Conservation (phyloP, 2,329 filamentous ascomycete genomes). For the Scopulariopsis brevicaulis region DNA sequence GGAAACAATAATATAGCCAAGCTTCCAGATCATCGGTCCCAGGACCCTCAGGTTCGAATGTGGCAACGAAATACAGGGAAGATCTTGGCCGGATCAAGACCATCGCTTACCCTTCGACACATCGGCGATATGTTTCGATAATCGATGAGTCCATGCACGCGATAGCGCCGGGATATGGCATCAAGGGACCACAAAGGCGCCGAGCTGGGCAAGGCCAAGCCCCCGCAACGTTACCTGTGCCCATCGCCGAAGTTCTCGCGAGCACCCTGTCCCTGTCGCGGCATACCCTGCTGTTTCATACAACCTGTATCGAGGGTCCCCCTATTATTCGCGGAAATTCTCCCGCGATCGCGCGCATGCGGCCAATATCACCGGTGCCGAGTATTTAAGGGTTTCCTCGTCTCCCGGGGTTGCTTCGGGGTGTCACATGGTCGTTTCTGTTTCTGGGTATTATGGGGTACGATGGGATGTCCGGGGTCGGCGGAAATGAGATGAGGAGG, state of each 20-base stretch:
- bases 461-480: not conserved
- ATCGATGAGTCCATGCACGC: not conserved
- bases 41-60: too few species aligned
- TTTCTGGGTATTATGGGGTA: not conserved
- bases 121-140: not conserved
- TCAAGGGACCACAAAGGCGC: too few species aligned
- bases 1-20: not conserved
- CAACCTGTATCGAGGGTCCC: not conserved
- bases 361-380: too few species aligned
- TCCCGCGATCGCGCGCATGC: not conserved
- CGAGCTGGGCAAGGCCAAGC: too few species aligned
- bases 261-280: not conserved
- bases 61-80: not conserved
- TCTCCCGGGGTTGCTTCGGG: not conserved
- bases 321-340: not conserved
- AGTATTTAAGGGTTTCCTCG: not conserved
- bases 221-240: slow-evolving; percentile 2
- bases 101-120: not conserved
- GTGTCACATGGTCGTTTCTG: not conserved
- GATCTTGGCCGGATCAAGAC: not conserved
- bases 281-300: not conserved
- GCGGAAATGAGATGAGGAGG: not conserved
- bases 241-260: not conserved
- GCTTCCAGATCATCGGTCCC: too few species aligned
- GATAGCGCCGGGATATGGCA: too few species aligned